Evolutionary conservation across 441 rosid species (phyloP).

Genomic region (Populus hybrid): DNA sequence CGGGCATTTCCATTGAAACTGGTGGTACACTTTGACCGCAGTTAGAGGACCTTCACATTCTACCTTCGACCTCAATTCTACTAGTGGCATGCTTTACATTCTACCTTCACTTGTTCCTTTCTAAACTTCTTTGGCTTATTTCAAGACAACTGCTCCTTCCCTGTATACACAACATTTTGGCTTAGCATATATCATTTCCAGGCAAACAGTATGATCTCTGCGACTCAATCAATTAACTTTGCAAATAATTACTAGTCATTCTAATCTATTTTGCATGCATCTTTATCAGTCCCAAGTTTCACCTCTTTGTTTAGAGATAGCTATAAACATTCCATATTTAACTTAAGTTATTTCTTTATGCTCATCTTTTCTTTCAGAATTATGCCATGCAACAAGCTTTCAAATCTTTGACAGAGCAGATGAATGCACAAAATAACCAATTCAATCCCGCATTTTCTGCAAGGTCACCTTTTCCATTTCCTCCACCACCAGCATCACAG

Average conservation of each 20-base stretch:
- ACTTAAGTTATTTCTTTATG: neutral
- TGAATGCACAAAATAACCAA: conserved; percentile 72
- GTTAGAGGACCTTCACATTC: neutral
- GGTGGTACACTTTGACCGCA: too few relatives aligned
- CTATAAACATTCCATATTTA: neutral
- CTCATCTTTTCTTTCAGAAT: conserved; percentile 42
- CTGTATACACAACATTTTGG: neutral
- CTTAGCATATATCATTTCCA: neutral
- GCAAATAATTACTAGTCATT: neutral
- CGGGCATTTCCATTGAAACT: neutral
- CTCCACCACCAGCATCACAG: conserved; percentile 10
- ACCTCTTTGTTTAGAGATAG: neutral
- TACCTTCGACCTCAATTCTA: neutral
- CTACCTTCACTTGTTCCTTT: neutral
- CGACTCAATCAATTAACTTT: neutral
- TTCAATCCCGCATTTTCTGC: conserved; percentile 53
- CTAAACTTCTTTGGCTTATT: too few relatives aligned
- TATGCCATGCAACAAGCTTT: conserved; percentile 96
- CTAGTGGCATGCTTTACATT: neutral
- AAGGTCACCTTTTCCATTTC: conserved; percentile 66
- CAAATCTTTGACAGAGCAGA: conserved; percentile 85
- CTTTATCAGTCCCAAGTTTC: neutral
- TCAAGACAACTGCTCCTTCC: neutral
- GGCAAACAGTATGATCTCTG: neutral
- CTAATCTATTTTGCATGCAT: neutral